Conservation (phyloP, 371 early-diverging fungal genomes). For the Smittium culicis region DNA sequence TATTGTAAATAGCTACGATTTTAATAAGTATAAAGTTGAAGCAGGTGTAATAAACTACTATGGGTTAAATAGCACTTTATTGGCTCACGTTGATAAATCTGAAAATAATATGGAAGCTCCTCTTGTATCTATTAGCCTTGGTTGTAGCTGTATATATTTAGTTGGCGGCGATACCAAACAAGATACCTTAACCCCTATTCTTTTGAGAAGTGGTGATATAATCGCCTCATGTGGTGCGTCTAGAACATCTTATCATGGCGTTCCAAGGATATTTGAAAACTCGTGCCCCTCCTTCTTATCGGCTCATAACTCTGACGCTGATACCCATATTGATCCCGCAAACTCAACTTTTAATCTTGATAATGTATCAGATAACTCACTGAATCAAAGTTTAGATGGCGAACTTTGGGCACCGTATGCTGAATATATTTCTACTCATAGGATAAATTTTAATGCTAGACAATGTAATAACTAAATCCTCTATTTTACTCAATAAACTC, state of each 20-base stretch:
- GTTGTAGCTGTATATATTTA: constrained; percentile 64
- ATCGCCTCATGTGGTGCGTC: constrained; percentile 64
- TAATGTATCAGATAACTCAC: background rate
- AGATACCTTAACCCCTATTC: constrained; percentile 44
- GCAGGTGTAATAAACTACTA: constrained; percentile 94
- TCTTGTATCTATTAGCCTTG: constrained; percentile 69
- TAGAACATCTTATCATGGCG: constrained; percentile 60
- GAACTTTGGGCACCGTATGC: constrained; percentile 14
- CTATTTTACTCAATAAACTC: no score
- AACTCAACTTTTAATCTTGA: background rate
- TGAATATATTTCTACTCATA: constrained; percentile 17
- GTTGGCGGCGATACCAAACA: constrained; percentile 57
- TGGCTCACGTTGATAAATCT: constrained; percentile 87
- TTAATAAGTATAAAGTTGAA: constrained; percentile 51
- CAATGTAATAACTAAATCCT: constrained; percentile 16
- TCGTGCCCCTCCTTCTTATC: constrained; percentile 19
- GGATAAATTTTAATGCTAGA: constrained; percentile 30
- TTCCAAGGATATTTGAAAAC: constrained; percentile 24
- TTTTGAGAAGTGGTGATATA: constrained; percentile 68
- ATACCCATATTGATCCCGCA: constrained; percentile 13
- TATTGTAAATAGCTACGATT: constrained; percentile 32
- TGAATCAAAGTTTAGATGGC: no score
- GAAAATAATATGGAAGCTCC: constrained; percentile 83
- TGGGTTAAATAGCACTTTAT: constrained; percentile 64
- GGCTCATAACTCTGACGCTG: no score